These are phyloP conservation scores for Sugiyamaella novakii DNA, from an alignment of 1,139 yeast genomes.

Conservation along the genomic window DNA sequence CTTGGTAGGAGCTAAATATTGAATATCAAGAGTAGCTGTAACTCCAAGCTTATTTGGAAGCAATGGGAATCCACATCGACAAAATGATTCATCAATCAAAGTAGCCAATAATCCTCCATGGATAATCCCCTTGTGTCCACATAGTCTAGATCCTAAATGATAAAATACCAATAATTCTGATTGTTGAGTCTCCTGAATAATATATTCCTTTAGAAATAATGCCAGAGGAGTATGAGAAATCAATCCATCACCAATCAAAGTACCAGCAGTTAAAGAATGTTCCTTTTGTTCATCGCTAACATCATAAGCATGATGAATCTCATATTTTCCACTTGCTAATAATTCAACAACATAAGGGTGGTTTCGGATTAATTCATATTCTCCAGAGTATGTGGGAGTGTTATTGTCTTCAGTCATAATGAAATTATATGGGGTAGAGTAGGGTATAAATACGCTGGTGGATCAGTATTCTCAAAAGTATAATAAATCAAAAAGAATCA, in stretches of 20 bases:
- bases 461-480: too few relatives aligned
- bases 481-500: too few relatives aligned
- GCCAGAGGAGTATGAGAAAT: conserved; percentile 41
- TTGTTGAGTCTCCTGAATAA: conserved; percentile 26
- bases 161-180: conserved; percentile 48
- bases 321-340: conserved; percentile 31
- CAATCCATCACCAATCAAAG: conserved; percentile 37
- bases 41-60: conserved; percentile 91
- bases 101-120: conserved; percentile 90
- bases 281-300: conserved; percentile 29
- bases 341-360: conserved; percentile 34
- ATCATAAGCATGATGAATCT: conserved; percentile 34
- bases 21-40: conserved; percentile 72
- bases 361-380: conserved; percentile 25
- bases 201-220: conserved; percentile 31
- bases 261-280: conserved; percentile 41
- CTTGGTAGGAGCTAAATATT: conserved; percentile 65
- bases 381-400: conserved; percentile 6
- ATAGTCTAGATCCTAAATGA: conserved; percentile 67
- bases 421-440: too few relatives aligned
- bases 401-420: conserved; percentile 1
- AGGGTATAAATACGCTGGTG: too few relatives aligned
- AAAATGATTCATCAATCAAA: conserved; percentile 80
- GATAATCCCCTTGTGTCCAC: conserved; percentile 70
- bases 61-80: conserved; percentile 81